A percentile compares a stretch with the other conserved stretches of the same genome.
phyloP scores from a whole-genome alignment of 2,329 filamentous ascomycete genomes.

The Phialophora verrucosa region DNA sequence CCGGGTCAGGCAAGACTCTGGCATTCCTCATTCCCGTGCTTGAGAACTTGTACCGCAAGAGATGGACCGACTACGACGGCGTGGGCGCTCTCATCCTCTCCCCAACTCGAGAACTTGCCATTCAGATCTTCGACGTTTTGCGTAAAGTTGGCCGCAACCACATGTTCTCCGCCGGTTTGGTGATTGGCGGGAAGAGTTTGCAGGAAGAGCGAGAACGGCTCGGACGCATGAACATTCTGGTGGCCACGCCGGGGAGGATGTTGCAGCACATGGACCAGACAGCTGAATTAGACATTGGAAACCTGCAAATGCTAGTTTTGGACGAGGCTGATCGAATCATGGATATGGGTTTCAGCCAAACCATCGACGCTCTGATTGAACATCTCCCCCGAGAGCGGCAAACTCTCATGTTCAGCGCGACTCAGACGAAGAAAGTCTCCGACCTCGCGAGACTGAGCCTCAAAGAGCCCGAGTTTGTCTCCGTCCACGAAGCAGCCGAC shows the following conservation, averaged over 20 bases:
- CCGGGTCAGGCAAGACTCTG: slow-evolving; percentile 92
- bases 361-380: slow-evolving; percentile 89
- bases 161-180: slow-evolving; percentile 85
- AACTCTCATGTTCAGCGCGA: slow-evolving; percentile 93
- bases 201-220: slow-evolving; percentile 86
- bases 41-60: slow-evolving; percentile 86
- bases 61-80: slow-evolving; percentile 90
- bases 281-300: slow-evolving; percentile 84
- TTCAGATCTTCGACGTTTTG: slow-evolving; percentile 95
- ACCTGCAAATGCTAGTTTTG: slow-evolving; percentile 88
- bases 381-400: slow-evolving; percentile 86
- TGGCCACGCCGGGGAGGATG: slow-evolving; percentile 94
- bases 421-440: slow-evolving; percentile 91
- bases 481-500: slow-evolving; percentile 82
- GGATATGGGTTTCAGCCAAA: slow-evolving; percentile 93
- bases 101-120: slow-evolving; percentile 91
- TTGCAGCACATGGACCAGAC: slow-evolving; percentile 96
- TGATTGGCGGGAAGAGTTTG: slow-evolving; percentile 91
- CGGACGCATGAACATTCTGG: slow-evolving; percentile 92
- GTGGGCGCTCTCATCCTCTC: slow-evolving; percentile 91
- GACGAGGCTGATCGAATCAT: slow-evolving; percentile 97
- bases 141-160: slow-evolving; percentile 88
- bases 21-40: slow-evolving; percentile 91
- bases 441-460: slow-evolving; percentile 89
- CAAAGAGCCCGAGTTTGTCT: slow-evolving; percentile 90